phyloP scores from a whole-genome alignment of 306 rosid genomes.

The Dryas alaskensis region DNA sequence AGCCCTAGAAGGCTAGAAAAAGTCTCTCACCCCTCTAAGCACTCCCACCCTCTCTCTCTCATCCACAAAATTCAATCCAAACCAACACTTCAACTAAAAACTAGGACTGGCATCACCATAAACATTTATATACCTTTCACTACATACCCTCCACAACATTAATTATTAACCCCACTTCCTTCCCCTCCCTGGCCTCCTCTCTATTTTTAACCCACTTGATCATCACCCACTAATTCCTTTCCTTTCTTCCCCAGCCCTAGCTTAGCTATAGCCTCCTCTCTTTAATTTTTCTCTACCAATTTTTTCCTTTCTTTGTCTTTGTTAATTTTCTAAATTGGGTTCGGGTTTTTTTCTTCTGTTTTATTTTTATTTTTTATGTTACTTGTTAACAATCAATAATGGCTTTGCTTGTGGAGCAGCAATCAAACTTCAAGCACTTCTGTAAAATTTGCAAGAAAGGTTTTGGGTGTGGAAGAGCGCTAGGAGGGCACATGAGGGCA shows the following conservation, averaged over 20 bases:
- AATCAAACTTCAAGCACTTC: constrained; percentile 71
- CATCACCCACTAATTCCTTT: background rate
- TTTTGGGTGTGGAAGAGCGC: constrained; percentile 84
- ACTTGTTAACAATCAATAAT: constrained; percentile 18
- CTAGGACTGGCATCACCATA: constrained; percentile 57
- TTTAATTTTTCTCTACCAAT: background rate
- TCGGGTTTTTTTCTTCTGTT: background rate
- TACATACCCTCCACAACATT: constrained; percentile 28
- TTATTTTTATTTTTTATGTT: background rate
- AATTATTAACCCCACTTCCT: background rate
- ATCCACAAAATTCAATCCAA: constrained; percentile 44
- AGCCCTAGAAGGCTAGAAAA: background rate
- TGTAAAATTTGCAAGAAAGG: constrained; percentile 95
- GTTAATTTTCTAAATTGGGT: background rate
- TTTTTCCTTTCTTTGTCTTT: no score
- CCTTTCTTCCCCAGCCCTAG: no score
- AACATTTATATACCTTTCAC: constrained; percentile 49
- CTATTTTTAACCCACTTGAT: constrained; percentile 21
- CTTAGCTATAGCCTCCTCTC: no score
- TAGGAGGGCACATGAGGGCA: constrained; percentile 98
- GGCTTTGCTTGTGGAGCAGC: constrained; percentile 67
- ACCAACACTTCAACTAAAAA: constrained; percentile 73
- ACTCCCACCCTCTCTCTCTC: constrained; percentile 37
- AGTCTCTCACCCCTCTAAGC: constrained; percentile 17
- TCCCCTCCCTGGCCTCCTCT: background rate